phyloP scores from a whole-genome alignment of 257 asterid species.

The Gentiana dahurica region DNA sequence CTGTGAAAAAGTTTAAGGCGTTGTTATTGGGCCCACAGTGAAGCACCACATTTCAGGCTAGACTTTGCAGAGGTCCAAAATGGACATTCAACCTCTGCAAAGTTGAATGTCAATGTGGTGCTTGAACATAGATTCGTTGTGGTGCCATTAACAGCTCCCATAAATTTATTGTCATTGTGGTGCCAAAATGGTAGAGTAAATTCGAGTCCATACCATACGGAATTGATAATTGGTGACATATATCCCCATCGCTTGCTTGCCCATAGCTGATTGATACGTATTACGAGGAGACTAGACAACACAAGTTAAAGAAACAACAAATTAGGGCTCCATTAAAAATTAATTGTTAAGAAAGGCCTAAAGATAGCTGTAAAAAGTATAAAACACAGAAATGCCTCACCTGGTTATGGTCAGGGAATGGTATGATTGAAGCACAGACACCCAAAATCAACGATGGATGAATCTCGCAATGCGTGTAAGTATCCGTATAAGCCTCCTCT shows the following conservation, averaged over 20 bases:
- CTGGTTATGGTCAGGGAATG: constrained; percentile 99
- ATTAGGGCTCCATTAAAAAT: constrained; percentile 4
- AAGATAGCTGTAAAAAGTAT: neutral
- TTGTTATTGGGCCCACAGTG: too few species aligned
- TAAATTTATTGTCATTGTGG: too few species aligned
- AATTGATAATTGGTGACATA: constrained; percentile 95
- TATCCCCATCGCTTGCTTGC: constrained; percentile 98
- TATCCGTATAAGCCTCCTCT: constrained; percentile 77
- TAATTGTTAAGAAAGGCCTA: neutral
- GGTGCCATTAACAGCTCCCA: too few species aligned
- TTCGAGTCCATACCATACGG: constrained; percentile 62
- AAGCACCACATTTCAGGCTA: too few species aligned
- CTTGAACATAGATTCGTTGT: too few species aligned
- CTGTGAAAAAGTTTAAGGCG: too few species aligned
- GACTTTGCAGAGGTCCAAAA: too few species aligned
- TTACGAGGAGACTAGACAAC: constrained; percentile 91
- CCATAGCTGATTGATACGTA: constrained; percentile 99
- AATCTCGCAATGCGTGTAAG: constrained; percentile 93
- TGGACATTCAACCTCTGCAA: too few species aligned
- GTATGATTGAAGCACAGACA: constrained; percentile 98
- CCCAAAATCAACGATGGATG: constrained; percentile 94
- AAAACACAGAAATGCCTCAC: constrained; percentile 18
- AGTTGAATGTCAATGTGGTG: too few species aligned
- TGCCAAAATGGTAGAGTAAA: neutral
- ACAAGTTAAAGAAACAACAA: constrained; percentile 15